Evolutionary conservation across 2,329 filamentous ascomycete species (phyloP).

Genomic region (Penicillium sp.): DNA sequence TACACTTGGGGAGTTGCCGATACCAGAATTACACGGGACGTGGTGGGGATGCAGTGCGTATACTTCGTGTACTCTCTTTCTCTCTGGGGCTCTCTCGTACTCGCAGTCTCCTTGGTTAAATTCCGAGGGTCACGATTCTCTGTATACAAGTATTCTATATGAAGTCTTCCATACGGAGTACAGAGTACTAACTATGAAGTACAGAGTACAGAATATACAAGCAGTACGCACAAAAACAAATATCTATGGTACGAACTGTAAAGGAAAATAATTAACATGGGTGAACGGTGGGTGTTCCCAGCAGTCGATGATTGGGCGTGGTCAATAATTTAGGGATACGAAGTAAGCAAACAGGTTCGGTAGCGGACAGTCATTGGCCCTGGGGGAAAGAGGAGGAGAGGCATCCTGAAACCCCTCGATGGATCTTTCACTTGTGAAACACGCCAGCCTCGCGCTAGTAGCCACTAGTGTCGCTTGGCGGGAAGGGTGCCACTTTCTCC

Average conservation of each 20-base stretch:
- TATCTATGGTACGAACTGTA: background rate
- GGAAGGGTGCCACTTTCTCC: background rate
- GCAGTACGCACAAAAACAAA: too few species aligned
- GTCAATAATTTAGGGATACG: background rate
- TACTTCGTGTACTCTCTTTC: background rate
- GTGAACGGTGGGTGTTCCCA: background rate
- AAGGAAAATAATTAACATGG: background rate
- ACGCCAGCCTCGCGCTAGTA: slow-evolving; percentile 27
- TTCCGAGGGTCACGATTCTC: background rate
- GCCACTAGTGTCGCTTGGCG: slow-evolving; percentile 19
- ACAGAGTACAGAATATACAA: too few species aligned
- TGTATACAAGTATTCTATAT: too few species aligned
- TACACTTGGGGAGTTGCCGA: background rate
- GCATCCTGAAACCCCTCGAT: slow-evolving; percentile 29
- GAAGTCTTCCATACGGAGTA: background rate
- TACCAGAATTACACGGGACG: slow-evolving; percentile 7
- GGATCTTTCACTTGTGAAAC: slow-evolving; percentile 31
- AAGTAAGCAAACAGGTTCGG: background rate
- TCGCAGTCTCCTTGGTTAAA: too few species aligned
- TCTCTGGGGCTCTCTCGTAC: too few species aligned
- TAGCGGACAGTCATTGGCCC: background rate
- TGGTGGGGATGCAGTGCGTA: slow-evolving; percentile 9
- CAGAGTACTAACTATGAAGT: background rate
- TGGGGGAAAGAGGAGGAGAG: background rate
- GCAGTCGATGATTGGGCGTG: background rate